These are phyloP conservation scores for Macrotyloma uniflorum DNA, from an alignment of 306 rosid genomes.

Conservation along the genomic window DNA sequence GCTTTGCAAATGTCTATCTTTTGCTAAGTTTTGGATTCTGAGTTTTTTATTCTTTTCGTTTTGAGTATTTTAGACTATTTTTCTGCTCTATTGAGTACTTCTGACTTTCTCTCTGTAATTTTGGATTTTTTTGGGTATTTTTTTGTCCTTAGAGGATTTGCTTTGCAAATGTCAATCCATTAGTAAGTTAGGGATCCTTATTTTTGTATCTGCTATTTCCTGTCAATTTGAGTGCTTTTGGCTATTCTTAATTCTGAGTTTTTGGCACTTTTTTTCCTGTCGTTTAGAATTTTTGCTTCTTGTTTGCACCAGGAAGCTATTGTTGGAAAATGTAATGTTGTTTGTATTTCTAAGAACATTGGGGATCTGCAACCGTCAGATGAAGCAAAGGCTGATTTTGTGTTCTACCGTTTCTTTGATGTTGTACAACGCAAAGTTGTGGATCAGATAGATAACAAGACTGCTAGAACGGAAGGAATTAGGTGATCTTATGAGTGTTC, in stretches of 20 bases:
- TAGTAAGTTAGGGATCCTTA: too few relatives aligned
- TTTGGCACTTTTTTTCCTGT: too few relatives aligned
- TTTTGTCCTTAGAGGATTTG: too few relatives aligned
- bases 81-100: too few relatives aligned
- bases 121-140: too few relatives aligned
- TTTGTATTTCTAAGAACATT: slow-evolving; percentile 62
- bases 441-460: slow-evolving; percentile 51
- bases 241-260: too few relatives aligned
- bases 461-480: slow-evolving; percentile 60
- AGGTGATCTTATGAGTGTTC: slow-evolving; percentile 11
- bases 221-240: too few relatives aligned
- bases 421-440: slow-evolving; percentile 48
- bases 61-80: background rate
- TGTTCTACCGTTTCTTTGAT: slow-evolving; percentile 73
- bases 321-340: slow-evolving; percentile 78
- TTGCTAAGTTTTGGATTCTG: too few relatives aligned
- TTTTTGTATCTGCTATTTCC: too few relatives aligned
- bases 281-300: background rate
- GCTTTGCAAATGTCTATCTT: too few relatives aligned
- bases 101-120: too few relatives aligned
- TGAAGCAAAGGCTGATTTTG: slow-evolving; percentile 62
- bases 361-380: slow-evolving; percentile 63
- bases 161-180: too few relatives aligned
- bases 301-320: slow-evolving; percentile 64
- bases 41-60: background rate